Base-by-base conservation (phyloP, 2,329 filamentous ascomycete species). In the Ophiobolus disseminans region DNA sequence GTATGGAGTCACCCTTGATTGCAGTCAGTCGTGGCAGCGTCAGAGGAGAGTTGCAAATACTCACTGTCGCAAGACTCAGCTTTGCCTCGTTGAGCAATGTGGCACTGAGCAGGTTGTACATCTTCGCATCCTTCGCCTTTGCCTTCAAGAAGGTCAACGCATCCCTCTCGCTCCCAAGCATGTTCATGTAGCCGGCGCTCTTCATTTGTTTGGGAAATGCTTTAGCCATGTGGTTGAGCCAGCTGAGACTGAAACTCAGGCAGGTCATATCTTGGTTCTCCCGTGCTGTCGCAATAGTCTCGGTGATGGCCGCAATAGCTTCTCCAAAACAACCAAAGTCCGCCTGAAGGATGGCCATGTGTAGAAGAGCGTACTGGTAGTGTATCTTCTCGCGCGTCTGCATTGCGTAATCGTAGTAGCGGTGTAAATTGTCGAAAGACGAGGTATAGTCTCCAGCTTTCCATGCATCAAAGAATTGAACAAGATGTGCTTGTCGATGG, bases 401-500 rank as follows among this genome's bases (percentile, higher is more conserved):
- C 85, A 95, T 91, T 1, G 92, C 94, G 73, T 96, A 97, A 72
- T 99, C 94, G 64, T 97, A 99, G 72, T 97, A 99, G 41, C 91
- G 87, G 71, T 97, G 92, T 16, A 99, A 80, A 58, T 87, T 87
- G 65, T 99, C 93, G 68, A 97, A 94, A 0, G 94, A 89, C 1
- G 89, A 90, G 10, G 89, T 86, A 65, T 93, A 95, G 72, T 97
- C 91, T 4, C 93, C 93, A 3, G 91, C 86, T 69, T 88, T 85
- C 93, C 92, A 97, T 0, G 91, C 85, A 70, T 99, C 92, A 11
- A 97, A 85, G 66, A 96, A 97, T 83, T 81, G 86, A 7, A 94
- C 80, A 62, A 95, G 91, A 69, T 94, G 87, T 11, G 84, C 84
- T 49, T 92, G 77, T 45, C 86, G 90, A 5, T 91, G 89, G 17